Evolutionary conservation across 768 basidiomycete species (phyloP).

Genomic region (Tulasnella sp.): DNA sequence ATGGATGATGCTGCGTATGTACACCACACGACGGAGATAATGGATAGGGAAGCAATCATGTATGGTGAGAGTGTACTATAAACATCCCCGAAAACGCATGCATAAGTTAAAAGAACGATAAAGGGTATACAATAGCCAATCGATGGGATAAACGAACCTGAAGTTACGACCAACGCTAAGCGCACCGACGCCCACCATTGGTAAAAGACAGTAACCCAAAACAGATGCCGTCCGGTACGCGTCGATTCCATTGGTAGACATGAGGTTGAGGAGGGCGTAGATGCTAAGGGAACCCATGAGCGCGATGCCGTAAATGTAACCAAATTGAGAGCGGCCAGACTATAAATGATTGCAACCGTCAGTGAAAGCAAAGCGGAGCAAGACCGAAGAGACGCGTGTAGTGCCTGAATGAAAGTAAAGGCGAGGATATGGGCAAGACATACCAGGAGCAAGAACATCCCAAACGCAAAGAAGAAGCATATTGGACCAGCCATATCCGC

Average conservation of each 20-base stretch:
- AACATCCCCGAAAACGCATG: background rate
- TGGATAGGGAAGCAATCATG: constrained; percentile 43
- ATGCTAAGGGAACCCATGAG: constrained; percentile 88
- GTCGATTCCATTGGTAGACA: constrained; percentile 92
- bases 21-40: constrained; percentile 87
- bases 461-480: constrained; percentile 91
- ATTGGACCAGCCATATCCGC: constrained; percentile 95
- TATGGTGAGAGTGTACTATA: background rate
- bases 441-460: constrained; percentile 82
- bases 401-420: background rate
- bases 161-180: constrained; percentile 78
- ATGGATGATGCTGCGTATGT: constrained; percentile 93
- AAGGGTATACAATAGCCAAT: too few relatives aligned
- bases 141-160: constrained; percentile 40
- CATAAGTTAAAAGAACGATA: constrained; percentile 14
- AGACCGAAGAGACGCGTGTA: background rate
- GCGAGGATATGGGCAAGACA: constrained; percentile 28
- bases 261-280: constrained; percentile 90
- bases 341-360: constrained; percentile 28
- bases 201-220: constrained; percentile 90
- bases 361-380: background rate
- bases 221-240: constrained; percentile 92
- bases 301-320: constrained; percentile 96
- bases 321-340: constrained; percentile 98
- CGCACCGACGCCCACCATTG: constrained; percentile 90